Evolutionary conservation across 495 filamentous ascomycete genomes (phyloP).

Genomic region (Trichocladium uniseriatum): DNA sequence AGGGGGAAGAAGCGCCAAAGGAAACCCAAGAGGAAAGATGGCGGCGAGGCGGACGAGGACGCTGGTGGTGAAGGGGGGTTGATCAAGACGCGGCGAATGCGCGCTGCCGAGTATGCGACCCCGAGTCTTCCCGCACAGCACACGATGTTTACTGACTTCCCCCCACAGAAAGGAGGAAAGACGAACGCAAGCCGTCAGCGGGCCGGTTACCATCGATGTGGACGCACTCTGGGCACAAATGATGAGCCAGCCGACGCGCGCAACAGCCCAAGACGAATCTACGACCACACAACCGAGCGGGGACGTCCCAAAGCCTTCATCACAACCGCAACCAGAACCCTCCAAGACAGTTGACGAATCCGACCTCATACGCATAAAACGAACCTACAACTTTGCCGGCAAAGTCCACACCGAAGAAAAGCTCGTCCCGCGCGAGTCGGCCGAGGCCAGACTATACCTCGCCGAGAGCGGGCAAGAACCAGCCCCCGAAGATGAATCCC

Average conservation of each 20-base stretch:
- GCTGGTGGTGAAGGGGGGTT: constrained; percentile 67
- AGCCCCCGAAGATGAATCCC: constrained; percentile 20
- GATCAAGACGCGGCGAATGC: constrained; percentile 72
- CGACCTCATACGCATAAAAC: constrained; percentile 69
- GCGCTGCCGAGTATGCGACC: constrained; percentile 43
- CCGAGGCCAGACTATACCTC: constrained; percentile 72
- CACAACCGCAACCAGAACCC: constrained; percentile 14
- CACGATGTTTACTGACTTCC: constrained; percentile 9
- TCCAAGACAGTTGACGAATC: constrained; percentile 1
- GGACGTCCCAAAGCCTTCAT: constrained; percentile 14
- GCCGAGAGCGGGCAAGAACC: constrained; percentile 31
- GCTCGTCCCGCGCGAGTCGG: constrained; percentile 64
- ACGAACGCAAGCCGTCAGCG: constrained; percentile 50
- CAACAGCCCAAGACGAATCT: not conserved
- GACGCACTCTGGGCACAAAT: constrained; percentile 80
- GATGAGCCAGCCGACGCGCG: constrained; percentile 37
- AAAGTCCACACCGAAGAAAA: constrained; percentile 76
- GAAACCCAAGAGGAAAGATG: constrained; percentile 42
- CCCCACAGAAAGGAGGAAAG: constrained; percentile 51
- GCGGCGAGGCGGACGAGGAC: constrained; percentile 34
- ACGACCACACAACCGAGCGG: constrained; percentile 2
- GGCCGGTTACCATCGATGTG: constrained; percentile 77
- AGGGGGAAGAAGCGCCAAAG: constrained; percentile 49
- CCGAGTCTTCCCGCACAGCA: not conserved
- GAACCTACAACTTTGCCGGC: constrained; percentile 86